Evolutionary conservation across 169 alveolate species (phyloP).

Genomic region (Cystoisospora suis): DNA sequence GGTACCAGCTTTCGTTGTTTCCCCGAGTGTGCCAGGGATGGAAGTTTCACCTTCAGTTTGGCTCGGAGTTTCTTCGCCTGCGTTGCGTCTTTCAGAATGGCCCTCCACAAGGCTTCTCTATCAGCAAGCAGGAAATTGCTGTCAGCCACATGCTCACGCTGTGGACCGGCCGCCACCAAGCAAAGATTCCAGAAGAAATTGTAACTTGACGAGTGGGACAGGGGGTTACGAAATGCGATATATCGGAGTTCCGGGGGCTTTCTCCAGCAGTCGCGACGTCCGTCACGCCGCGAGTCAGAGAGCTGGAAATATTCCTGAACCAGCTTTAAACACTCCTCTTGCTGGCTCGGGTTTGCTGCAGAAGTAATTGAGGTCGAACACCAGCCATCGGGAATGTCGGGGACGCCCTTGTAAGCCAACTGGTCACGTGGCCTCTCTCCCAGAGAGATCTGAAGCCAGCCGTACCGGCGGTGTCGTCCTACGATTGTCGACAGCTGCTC

Average conservation of each 20-base stretch:
- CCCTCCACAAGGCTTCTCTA: slow-evolving; percentile 13
- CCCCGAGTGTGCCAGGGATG: no score
- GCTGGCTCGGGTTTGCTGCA: not conserved
- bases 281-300: not conserved
- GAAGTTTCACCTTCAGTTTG: not conserved
- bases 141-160: not conserved
- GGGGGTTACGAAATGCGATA: slow-evolving; percentile 10
- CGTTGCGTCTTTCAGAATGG: not conserved
- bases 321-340: not conserved
- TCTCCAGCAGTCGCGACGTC: not conserved
- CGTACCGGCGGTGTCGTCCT: no score
- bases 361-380: no score
- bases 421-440: no score
- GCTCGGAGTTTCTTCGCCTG: slow-evolving; percentile 21
- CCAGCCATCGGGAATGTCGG: not conserved
- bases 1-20: no score
- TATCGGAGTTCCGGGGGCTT: not conserved
- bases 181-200: not conserved
- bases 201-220: not conserved
- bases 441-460: no score
- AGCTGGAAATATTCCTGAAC: not conserved
- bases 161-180: not conserved
- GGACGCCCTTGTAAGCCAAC: no score
- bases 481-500: no score
- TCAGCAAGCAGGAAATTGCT: not conserved